Base-by-base conservation (phyloP, 345 rosid genomes). In the Corymbia maculata region DNA sequence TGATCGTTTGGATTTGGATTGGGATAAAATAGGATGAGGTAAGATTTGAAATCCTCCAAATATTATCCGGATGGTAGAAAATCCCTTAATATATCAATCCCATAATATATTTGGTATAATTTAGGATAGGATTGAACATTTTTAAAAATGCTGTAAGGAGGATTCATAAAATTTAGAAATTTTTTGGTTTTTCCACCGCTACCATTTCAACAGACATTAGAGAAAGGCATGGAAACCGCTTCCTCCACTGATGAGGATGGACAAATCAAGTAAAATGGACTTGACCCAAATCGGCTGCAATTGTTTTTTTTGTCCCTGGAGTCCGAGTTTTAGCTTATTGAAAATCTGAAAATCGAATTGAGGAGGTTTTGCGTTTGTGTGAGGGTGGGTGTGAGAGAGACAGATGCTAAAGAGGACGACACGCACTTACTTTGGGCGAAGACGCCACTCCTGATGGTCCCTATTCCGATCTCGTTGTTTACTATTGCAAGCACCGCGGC, bases 21-120 rank as follows among this genome's bases (percentile, higher is more conserved):
- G 26, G 26, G 2, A 55, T 3, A 55, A 0, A 0, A 55, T 55
- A 21, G 5, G 2, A 55, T 55, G 8, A 21, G 11, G 4, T 1
- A 2, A 1, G 2, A 55, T 21, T 55, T 55, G 61, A 55, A 55
- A 55, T 55, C 5, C 61, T 55, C 61, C 61, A 3, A 55, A 55
- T 55, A 8, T 55, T 26, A 0, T 55, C 22, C 0, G 12, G 28
- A 55, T 55, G 9, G 28, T 55, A 22, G 12, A 55, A 55, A 55
- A 55, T 55, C 61, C 9, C 11, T 8, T 55, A 26, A 0, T 55
- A 3, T 55, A 4, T 21, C 42, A 36, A 36, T 36, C 61, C 9
- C 28, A 22, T 55, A 26, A 0, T 55, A 3, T 55, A 4, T 21
- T 55, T 19, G 12, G 9, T 55, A 55, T 55, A 55, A 22, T 55